Conservation (phyloP, 2,329 filamentous ascomycete genomes). For the Verticillium zaregamsianum region DNA sequence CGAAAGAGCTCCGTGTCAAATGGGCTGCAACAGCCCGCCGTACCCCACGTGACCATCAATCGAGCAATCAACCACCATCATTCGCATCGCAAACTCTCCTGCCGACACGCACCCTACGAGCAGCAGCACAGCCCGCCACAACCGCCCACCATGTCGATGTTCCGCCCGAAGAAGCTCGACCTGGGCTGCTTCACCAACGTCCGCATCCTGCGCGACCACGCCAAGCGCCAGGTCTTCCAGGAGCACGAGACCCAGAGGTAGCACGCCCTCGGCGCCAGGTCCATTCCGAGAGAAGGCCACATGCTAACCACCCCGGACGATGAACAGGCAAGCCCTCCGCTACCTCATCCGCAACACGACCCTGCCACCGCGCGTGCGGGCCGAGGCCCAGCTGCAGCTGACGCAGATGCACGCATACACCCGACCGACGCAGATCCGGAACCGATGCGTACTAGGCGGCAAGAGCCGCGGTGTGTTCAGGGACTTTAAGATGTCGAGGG, state of each 20-base stretch:
- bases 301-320: not conserved
- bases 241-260: constrained; percentile 86
- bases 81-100: not conserved
- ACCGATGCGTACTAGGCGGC: constrained; percentile 89
- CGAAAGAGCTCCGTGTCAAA: not conserved
- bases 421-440: constrained; percentile 86
- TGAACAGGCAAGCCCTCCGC: constrained; percentile 75
- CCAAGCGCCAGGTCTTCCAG: constrained; percentile 90
- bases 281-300: constrained; percentile 45
- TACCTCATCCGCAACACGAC: constrained; percentile 94
- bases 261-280: constrained; percentile 75
- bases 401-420: constrained; percentile 97
- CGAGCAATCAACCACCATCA: not conserved
- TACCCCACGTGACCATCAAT: not conserved
- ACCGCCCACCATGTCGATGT: constrained; percentile 67
- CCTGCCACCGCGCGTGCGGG: constrained; percentile 75
- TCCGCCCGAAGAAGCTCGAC: constrained; percentile 85
- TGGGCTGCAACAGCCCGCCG: not conserved
- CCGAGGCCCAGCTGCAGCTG: constrained; percentile 88
- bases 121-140: not conserved
- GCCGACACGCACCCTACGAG: not conserved
- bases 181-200: constrained; percentile 84
- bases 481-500: constrained; percentile 87
- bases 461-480: constrained; percentile 85
- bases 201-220: constrained; percentile 87